These are phyloP conservation scores for Blumeria hordei DNA, from an alignment of 2,329 filamentous ascomycete species.

Conservation along the genomic window DNA sequence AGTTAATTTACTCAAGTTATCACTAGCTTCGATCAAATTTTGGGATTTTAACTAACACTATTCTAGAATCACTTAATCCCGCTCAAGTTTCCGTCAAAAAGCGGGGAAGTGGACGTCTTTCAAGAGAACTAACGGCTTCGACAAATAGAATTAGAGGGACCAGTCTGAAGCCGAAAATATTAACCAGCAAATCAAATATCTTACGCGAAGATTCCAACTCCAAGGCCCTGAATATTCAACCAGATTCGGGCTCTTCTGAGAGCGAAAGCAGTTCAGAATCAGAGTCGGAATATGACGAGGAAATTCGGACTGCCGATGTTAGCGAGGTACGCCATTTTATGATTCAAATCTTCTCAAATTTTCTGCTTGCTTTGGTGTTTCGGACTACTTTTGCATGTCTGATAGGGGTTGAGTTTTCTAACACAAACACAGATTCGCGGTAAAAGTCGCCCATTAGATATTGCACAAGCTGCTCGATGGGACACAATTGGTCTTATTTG, in stretches of 20 bases:
- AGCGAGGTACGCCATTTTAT: conserved; percentile 10
- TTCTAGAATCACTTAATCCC: conserved; percentile 8
- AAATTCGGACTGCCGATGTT: conserved; percentile 11
- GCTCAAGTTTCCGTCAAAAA: conserved; percentile 7
- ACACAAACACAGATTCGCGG: conserved; percentile 10
- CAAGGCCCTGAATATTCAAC: conserved; percentile 9
- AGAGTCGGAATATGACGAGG: conserved; percentile 15
- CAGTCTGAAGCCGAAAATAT: conserved; percentile 6
- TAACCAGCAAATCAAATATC: conserved; percentile 6
- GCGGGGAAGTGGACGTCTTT: conserved; percentile 6
- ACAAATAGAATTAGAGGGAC: conserved; percentile 12
- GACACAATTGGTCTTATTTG: conserved; percentile 27
- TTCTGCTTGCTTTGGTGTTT: too few relatives aligned
- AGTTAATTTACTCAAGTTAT: conserved; percentile 4
- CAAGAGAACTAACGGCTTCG: conserved; percentile 8
- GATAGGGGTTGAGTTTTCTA: too few relatives aligned
- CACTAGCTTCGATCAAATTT: neutral
- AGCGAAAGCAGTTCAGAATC: conserved; percentile 14
- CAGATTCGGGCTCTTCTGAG: conserved; percentile 13
- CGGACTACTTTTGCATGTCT: too few relatives aligned
- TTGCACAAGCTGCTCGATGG: conserved; percentile 25
- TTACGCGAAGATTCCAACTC: conserved; percentile 6
- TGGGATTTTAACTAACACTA: conserved; percentile 6
- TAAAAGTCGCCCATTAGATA: conserved; percentile 17
- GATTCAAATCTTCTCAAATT: neutral